Percentiles rank a stretch among this genome's conserved stretches.
Conservation (phyloP, 2,329 filamentous ascomycete genomes). For the Hypomyces perniciosus region DNA sequence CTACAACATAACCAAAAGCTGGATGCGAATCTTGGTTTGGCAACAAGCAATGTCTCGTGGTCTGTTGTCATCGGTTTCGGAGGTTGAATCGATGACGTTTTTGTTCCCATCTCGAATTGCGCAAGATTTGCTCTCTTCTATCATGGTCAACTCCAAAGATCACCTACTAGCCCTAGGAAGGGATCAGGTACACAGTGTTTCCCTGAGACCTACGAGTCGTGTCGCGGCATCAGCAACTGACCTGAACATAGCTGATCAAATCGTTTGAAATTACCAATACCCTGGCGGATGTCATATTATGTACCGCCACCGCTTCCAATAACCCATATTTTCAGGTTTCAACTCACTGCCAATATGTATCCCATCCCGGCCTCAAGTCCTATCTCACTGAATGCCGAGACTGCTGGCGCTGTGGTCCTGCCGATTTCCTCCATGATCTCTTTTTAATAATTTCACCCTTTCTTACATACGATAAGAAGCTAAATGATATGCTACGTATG, state of each 20-base stretch:
- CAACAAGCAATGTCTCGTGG: slow-evolving; percentile 9
- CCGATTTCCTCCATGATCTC: slow-evolving; percentile 6
- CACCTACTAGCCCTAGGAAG: slow-evolving; percentile 6
- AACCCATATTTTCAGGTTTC: neutral
- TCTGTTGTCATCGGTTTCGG: neutral
- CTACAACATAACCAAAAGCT: slow-evolving; percentile 11
- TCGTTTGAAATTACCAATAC: slow-evolving; percentile 12
- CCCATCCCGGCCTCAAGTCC: neutral
- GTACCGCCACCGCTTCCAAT: neutral
- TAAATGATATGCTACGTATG: slow-evolving; percentile 6
- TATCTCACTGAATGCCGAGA: neutral
- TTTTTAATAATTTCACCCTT: slow-evolving; percentile 8
- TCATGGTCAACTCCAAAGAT: slow-evolving; percentile 7
- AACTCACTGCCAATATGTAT: neutral
- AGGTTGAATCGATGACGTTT: slow-evolving; percentile 8
- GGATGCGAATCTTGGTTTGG: slow-evolving; percentile 10
- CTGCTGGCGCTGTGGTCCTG: slow-evolving; percentile 4
- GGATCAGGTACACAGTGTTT: slow-evolving; percentile 1
- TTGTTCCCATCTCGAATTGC: slow-evolving; percentile 7
- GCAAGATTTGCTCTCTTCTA: slow-evolving; percentile 1
- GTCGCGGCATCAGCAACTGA: neutral
- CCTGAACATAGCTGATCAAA: neutral
- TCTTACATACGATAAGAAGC: slow-evolving; percentile 4
- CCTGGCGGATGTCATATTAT: slow-evolving; percentile 8
- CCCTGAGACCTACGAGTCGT: too few relatives aligned